Evolutionary conservation across 345 rosid species (phyloP).

Genomic region (Citrus australasica): DNA sequence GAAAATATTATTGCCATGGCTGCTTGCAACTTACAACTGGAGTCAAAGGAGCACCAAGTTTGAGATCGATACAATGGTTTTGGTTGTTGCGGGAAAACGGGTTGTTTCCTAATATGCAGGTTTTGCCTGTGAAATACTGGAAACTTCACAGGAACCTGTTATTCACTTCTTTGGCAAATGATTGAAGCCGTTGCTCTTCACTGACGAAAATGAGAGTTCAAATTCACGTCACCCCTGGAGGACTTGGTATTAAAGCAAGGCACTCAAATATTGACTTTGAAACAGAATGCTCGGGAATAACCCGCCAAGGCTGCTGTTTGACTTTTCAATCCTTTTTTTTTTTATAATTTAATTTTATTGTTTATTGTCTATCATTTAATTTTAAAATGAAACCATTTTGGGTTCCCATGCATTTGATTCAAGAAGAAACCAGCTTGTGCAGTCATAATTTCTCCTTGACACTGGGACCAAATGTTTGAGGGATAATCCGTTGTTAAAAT

Average conservation of each 20-base stretch:
- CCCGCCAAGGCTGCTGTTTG: constrained; percentile 4
- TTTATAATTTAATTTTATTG: too few species aligned
- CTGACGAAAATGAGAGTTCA: background rate
- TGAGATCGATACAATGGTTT: too few species aligned
- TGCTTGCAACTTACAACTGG: background rate
- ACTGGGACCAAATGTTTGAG: background rate
- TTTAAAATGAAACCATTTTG: background rate
- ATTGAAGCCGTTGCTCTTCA: background rate
- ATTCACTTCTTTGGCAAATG: background rate
- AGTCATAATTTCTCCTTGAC: background rate
- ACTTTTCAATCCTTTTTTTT: background rate
- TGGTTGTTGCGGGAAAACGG: background rate
- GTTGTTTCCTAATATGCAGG: background rate
- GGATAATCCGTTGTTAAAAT: background rate
- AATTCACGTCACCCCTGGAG: background rate
- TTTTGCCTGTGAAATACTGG: background rate
- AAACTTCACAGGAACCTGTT: background rate
- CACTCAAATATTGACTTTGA: background rate
- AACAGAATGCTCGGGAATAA: background rate
- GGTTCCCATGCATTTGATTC: background rate
- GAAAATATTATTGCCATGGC: background rate
- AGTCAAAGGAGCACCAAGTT: background rate
- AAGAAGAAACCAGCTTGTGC: background rate
- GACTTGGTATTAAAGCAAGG: background rate
- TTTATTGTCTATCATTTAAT: background rate